Evolutionary conservation across 2,329 filamentous ascomycete genomes (phyloP), one percentile per base, ranked within the genome.

Genomic region (Graphilbum ipis-grandicollis): DNA sequence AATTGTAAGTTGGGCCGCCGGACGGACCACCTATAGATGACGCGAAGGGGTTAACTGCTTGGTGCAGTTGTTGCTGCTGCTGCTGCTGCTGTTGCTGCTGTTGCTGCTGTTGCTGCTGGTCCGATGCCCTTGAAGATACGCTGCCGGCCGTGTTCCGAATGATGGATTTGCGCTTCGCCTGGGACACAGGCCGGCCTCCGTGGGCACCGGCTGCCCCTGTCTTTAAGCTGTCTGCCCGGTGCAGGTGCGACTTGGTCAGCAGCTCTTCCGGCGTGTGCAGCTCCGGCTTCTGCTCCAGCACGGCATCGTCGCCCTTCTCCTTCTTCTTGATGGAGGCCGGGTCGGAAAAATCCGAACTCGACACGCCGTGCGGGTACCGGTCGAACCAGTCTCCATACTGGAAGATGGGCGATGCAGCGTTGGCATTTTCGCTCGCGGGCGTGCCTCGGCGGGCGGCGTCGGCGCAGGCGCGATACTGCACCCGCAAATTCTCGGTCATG

Each of bases 311-410:
- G 9, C 80, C 79, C 30, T 71, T 77, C 49, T 92, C 81, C 46
- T 78, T 81, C 52, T 77, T 75, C 48, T 71, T 65, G 30, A 69
- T 64, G 4, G 65, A 58, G 21, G 71, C 73, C 2, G 81, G 78
- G 45, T 90, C 83, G 48, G 84, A 75, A 55, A 83, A 90, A 49
- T 93, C 84, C 2, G 75, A 68, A 41, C 82, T 75, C 4, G 82
- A 83, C 14, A 96, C 82, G 3, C 90, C 90, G 48, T 93, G 81
- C 1, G 90, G 90, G 52, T 94, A 96, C 45, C 81, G 73, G 51
- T 90, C 81, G 50, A 96, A 96, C 90, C 90, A 96, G 56, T 96
- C 90, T 36, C 86, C 85, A 48, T 96, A 96, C 50, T 96, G 88
- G 54, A 93, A 86, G 48, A 94, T 80, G 9, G 69, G 67, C 6